A percentile compares a stretch with the other conserved stretches of the same genome.
These are phyloP conservation scores for Syncephalastrum monosporum DNA, from an alignment of 371 early-diverging fungal species.

Conservation along the genomic window DNA sequence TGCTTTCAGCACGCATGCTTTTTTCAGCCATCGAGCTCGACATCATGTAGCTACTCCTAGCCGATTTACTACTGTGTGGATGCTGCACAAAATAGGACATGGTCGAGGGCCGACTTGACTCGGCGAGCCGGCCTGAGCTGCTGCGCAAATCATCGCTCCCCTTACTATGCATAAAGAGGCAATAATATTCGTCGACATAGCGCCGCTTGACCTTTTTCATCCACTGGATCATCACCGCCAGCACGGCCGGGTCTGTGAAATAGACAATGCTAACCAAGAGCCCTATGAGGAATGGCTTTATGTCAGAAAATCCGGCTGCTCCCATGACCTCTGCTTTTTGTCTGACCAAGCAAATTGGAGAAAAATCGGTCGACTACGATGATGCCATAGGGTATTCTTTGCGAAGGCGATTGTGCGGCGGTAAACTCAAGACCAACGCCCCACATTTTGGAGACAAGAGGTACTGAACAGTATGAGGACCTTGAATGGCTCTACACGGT, in stretches of 20 bases:
- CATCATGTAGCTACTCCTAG: too few species aligned
- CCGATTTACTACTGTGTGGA: too few species aligned
- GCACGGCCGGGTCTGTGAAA: conserved; percentile 39
- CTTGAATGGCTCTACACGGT: neutral
- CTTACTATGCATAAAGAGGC: conserved; percentile 1
- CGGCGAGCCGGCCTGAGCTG: too few species aligned
- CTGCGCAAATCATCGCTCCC: too few species aligned
- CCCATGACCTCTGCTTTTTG: conserved; percentile 1
- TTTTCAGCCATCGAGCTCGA: too few species aligned
- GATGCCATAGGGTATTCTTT: conserved; percentile 19
- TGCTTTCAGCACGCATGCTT: too few species aligned
- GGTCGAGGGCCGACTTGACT: too few species aligned
- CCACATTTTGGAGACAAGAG: conserved; percentile 33
- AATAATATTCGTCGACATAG: conserved; percentile 38
- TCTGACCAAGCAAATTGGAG: conserved; percentile 27
- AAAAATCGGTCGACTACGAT: conserved; percentile 31
- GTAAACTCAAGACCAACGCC: conserved; percentile 33
- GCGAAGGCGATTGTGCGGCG: neutral
- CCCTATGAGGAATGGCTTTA: conserved; percentile 14
- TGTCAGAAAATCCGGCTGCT: neutral
- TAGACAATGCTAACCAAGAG: conserved; percentile 34
- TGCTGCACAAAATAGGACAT: too few species aligned
- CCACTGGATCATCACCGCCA: conserved; percentile 12
- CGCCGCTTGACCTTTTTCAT: conserved; percentile 10
- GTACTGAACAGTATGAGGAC: conserved; percentile 19